These are phyloP conservation scores for Ophiognomonia clavigignenti-juglandacearum DNA, from an alignment of 2,329 filamentous ascomycete genomes.

Conservation along the genomic window DNA sequence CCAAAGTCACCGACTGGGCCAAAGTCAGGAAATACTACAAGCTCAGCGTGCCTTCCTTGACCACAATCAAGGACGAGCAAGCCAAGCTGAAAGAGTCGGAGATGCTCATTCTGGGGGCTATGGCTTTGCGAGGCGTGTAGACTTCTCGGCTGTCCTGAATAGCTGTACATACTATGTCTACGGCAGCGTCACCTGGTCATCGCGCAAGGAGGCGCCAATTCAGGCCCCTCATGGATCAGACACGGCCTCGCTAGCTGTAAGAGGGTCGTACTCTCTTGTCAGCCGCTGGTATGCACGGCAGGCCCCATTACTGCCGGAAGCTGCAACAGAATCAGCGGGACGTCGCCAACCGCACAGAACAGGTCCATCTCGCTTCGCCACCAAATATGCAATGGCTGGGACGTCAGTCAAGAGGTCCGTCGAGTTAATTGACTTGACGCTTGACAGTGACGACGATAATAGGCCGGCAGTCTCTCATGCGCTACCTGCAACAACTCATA, in stretches of 20 bases:
- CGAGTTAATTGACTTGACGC: conserved; percentile 26
- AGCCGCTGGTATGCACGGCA: too few relatives aligned
- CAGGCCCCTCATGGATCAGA: too few relatives aligned
- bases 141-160: too few relatives aligned
- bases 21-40: conserved; percentile 86
- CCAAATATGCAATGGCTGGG: neutral
- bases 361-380: neutral
- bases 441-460: conserved; percentile 16
- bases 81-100: conserved; percentile 56
- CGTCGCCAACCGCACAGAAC: too few relatives aligned
- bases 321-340: too few relatives aligned
- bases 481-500: neutral
- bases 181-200: too few relatives aligned
- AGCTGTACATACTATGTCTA: too few relatives aligned
- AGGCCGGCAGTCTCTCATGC: too few relatives aligned
- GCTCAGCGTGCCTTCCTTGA: conserved; percentile 56
- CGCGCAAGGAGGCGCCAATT: too few relatives aligned
- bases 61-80: conserved; percentile 37
- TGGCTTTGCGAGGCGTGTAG: conserved; percentile 66
- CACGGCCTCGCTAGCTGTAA: too few relatives aligned
- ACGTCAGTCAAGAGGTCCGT: neutral
- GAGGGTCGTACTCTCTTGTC: too few relatives aligned
- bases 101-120: conserved; percentile 64
- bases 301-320: too few relatives aligned
- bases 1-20: conserved; percentile 54